Evolutionary conservation across 2,329 filamentous ascomycete genomes (phyloP), one percentile per base, ranked within the genome.

Genomic region (Periconia sp.): DNA sequence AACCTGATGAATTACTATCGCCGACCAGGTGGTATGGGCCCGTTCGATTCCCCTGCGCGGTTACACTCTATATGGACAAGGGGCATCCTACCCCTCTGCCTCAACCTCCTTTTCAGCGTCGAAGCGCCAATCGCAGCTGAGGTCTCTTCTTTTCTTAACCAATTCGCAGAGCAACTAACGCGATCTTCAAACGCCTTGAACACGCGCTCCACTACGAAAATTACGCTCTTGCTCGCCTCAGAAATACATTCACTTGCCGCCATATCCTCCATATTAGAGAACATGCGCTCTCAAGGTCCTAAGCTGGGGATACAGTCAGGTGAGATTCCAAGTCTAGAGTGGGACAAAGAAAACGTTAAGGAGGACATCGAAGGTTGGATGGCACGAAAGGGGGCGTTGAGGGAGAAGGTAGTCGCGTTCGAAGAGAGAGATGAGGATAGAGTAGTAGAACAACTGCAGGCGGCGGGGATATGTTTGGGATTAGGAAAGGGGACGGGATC

Each of bases 31-130:
- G 80, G 81, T 33, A 86, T 91, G 44, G 88, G 87, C 3, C 91
- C 92, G 0, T 91, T 95, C 51, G 87, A 94, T 31, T 81, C 88
- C 5, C 82, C 86, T 1, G 73, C 81, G 0, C 84, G 92, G 18
- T 84, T 95, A 62, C 95, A 95, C 73, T 81, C 82, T 38, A 92
- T 97, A 60, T 99, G 94, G 94, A 84, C 85, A 15, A 87, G 89
- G 54, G 94, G 90, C 1, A 81, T 97, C 43, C 77, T 99, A 3
- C 94, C 94, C 0, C 75, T 99, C 13, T 86, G 92, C 47, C 80
- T 99, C 31, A 97, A 97, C 67, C 78, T 99, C 19, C 80, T 99
- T 15, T 84, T 87, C 46, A 84, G 88, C 9, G 83, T 99, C 13
- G 90, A 91, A 9, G 80, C 85, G 1, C 87, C 89, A 2, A 84